Base-by-base conservation (phyloP, 371 early-diverging fungal genomes). In the Syncephalastrum monosporum region DNA sequence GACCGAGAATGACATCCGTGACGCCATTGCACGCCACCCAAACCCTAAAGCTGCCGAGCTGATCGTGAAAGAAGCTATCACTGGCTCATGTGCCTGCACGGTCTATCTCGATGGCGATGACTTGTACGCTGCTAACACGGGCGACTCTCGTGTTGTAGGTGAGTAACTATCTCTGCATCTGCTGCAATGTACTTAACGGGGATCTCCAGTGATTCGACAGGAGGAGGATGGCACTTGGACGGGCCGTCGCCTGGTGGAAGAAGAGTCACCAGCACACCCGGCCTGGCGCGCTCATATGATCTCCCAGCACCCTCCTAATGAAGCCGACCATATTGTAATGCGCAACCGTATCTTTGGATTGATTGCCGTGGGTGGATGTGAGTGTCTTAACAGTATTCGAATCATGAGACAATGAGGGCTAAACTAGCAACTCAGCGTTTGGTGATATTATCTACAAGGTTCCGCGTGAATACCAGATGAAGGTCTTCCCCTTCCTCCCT, bases 401-500 rank as follows among this genome's bases (percentile, higher is more conserved):
- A 16, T 16, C n/a, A 5, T 33, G 5, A 6, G 19, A 17, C 38
- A 33, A 33, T 33, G 12, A 33, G 38, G 8, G 38, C 38, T 33
- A 33, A 24, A 44, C 91, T 10, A 82, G 87, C 15, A 72, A 90
- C 3, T 12, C 24, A 77, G 88, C 88, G 5, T 90, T 93, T 72
- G 93, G 93, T 59, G 90, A 90, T 63, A 83, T 84, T 25, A 77
- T 90, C 58, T 91, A 90, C 79, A 92, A 94, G 67, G 92, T 91
- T 72, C 76, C 86, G 55, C 60, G 69, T 15, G 85, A 84, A 48
- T 76, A 75, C 21, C 90, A 91, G 58, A 81, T 71, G 59, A 75
- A 72, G 47, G 78, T 78, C 10, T 51, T 78, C 12, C 78, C 78
- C 1, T 75, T 62, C 23, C 68, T 78, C 46, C 79, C 79, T 15